phyloP scores from a whole-genome alignment of 805 yeast species.

The Starmerella scarabaei region DNA sequence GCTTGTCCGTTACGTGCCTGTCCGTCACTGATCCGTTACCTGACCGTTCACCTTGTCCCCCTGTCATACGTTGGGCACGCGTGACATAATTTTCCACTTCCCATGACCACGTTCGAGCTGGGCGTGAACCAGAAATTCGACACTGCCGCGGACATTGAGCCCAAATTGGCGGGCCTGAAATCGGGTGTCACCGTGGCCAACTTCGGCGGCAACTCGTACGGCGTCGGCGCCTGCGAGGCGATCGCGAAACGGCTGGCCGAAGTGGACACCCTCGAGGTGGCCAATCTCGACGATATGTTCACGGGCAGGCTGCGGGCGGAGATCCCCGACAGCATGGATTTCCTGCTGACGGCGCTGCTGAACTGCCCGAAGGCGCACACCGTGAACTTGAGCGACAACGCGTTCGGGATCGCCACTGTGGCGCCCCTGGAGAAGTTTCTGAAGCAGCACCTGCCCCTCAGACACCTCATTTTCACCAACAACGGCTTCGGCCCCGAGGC shows the following conservation, averaged over 20 bases:
- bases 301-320: conserved; percentile 92
- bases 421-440: conserved; percentile 75
- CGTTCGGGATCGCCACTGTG: conserved; percentile 90
- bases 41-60: too few species aligned
- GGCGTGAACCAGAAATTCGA: conserved; percentile 43
- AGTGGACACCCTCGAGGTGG: conserved; percentile 38
- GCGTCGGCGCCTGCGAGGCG: conserved; percentile 71
- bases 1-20: too few species aligned
- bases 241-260: conserved; percentile 43
- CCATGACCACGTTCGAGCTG: conserved; percentile 13
- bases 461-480: conserved; percentile 79
- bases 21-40: too few species aligned
- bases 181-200: conserved; percentile 45
- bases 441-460: conserved; percentile 59
- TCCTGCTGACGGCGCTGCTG: conserved; percentile 60
- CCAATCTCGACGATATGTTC: conserved; percentile 82
- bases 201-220: conserved; percentile 87
- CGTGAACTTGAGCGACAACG: conserved; percentile 83
- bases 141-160: conserved; percentile 55
- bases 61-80: too few species aligned
- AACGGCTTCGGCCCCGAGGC: conserved; percentile 98
- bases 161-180: conserved; percentile 48
- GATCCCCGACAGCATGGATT: conserved; percentile 70
- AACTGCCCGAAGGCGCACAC: conserved; percentile 55
- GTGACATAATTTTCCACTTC: background rate